Evolutionary conservation across 176 grass and related monocot genomes (phyloP).

Genomic region (Chloris gayana): DNA sequence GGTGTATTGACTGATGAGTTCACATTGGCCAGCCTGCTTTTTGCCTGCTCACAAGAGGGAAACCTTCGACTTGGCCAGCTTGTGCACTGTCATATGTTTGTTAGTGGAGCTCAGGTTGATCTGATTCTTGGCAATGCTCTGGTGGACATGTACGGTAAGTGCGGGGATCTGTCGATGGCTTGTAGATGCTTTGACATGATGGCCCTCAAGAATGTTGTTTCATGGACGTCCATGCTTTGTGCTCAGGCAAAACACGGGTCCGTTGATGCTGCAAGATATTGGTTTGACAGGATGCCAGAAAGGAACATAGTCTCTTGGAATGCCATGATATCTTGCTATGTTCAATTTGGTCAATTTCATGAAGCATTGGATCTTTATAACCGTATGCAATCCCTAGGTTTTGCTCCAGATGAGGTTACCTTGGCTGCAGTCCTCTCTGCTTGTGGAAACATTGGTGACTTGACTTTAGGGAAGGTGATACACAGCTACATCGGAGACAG

Average conservation of each 20-base stretch:
- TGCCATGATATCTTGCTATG: constrained; percentile 59
- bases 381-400: constrained; percentile 29
- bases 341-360: constrained; percentile 20
- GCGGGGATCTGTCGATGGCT: constrained; percentile 37
- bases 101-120: constrained; percentile 30
- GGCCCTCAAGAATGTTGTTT: constrained; percentile 41
- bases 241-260: constrained; percentile 40
- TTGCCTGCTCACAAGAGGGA: constrained; percentile 23
- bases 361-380: constrained; percentile 54
- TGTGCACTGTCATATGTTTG: constrained; percentile 37
- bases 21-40: constrained; percentile 38
- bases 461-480: constrained; percentile 44
- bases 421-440: constrained; percentile 50
- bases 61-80: constrained; percentile 43
- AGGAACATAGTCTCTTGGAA: constrained; percentile 54
- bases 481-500: constrained; percentile 23
- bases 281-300: constrained; percentile 51
- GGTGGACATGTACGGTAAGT: constrained; percentile 56
- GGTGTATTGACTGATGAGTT: constrained; percentile 27
- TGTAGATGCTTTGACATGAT: constrained; percentile 48
- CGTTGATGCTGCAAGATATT: constrained; percentile 38
- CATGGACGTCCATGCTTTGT: constrained; percentile 50
- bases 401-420: constrained; percentile 47
- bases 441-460: constrained; percentile 31
- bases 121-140: constrained; percentile 50